Evolutionary conservation across 2,329 filamentous ascomycete species (phyloP), one percentile per base, ranked within the genome.

Genomic region (Colletotrichum cereale): DNA sequence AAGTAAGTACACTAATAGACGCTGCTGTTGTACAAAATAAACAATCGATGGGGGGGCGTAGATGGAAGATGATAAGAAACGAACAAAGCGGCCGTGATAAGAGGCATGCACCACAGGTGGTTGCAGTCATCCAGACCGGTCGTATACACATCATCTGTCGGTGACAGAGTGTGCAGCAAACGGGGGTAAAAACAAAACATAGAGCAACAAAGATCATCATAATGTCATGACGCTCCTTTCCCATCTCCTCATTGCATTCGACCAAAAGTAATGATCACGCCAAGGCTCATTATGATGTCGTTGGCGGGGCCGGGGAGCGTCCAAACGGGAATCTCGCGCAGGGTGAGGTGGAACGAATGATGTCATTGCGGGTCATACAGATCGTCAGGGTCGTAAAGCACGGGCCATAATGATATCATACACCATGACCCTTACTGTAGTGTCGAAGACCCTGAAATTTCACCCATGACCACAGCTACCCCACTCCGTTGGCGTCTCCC

Each of bases 341-440:
- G n/a, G n/a, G 10, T 18, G n/a, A 29, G 26, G 8, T 40, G 21
- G 14, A 12, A 7, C 10, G 16, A n/a, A 36, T 72, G 70, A 72
- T 62, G 70, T 72, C 70, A 72, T 62, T 50, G 5, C 21, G 50
- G 57, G 14, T n/a, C 61, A 31, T 47, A 5, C 18, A n/a, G 66
- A 72, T 72, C 66, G 70, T 65, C 70, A 72, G 70, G 70, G 70
- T 71, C 66, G 70, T 26, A 4, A 2, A 5, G 70, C 70, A 70
- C 60, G 31, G 55, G n/a, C 67, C 50, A 63, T 31, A 2, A 12
- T 73, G 71, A 73, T 67, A 36, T 72, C 66, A 72, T 61, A 18
- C 26, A 21, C 12, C 47, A 65, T 66, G 66, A 72, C 70, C 70
- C 70, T 62, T 71, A 11, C 56, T 71, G 66, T 61, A 62, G 29